Conservation (phyloP, 2,329 filamentous ascomycete genomes). For the Diplodia corticola region DNA sequence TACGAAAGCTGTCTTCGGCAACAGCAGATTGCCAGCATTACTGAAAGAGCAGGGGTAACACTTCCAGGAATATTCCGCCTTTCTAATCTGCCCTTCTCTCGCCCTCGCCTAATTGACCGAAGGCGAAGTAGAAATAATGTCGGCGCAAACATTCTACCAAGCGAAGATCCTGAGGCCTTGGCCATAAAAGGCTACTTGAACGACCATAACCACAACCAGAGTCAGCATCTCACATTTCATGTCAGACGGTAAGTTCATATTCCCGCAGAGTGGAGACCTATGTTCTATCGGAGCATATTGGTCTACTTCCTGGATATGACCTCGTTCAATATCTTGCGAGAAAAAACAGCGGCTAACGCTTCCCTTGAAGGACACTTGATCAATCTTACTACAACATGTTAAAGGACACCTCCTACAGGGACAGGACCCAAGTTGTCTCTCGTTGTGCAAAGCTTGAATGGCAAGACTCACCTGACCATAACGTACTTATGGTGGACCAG, state of each 20-base stretch:
- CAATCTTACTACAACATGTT: constrained; percentile 20
- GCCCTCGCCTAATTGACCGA: background rate
- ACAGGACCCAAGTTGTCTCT: constrained; percentile 19
- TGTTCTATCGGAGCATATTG: too few species aligned
- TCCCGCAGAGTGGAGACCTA: too few species aligned
- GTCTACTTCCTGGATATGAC: background rate
- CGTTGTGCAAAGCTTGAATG: constrained; percentile 1
- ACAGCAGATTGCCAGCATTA: background rate
- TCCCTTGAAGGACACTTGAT: background rate
- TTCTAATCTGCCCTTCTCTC: background rate
- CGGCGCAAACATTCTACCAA: background rate
- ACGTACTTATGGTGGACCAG: constrained; percentile 69
- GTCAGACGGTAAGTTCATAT: background rate
- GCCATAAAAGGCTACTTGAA: background rate
- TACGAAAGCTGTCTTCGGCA: background rate
- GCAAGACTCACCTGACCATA: constrained; percentile 45
- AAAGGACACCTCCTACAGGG: constrained; percentile 13
- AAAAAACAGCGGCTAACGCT: background rate
- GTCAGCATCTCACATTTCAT: background rate
- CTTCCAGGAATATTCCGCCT: background rate
- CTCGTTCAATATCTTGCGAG: too few species aligned
- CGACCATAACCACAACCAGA: constrained; percentile 1
- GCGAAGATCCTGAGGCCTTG: background rate
- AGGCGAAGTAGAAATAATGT: background rate
- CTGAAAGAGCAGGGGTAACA: background rate